phyloP scores from a whole-genome alignment of 495 filamentous ascomycete species.

The Xylaria venustula region DNA sequence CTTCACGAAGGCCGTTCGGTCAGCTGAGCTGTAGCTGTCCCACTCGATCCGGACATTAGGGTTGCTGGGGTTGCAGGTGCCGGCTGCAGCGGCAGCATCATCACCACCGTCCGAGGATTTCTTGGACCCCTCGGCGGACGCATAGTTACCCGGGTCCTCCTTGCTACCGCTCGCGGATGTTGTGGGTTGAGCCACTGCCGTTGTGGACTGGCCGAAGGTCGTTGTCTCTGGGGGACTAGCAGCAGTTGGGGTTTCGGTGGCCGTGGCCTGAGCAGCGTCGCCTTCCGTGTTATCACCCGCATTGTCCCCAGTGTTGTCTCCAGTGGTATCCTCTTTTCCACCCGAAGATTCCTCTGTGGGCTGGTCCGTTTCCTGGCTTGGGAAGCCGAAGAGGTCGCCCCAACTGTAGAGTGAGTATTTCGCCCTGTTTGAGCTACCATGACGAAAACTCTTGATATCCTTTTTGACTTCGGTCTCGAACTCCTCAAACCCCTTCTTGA shows the following conservation, averaged over 20 bases:
- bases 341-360: not conserved
- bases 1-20: slow-evolving; percentile 30
- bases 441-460: too few relatives aligned
- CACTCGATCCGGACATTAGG: slow-evolving; percentile 32
- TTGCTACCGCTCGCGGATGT: too few relatives aligned
- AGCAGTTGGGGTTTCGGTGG: too few relatives aligned
- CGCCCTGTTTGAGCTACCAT: not conserved
- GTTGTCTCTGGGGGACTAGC: too few relatives aligned
- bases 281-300: too few relatives aligned
- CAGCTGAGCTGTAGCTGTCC: slow-evolving; percentile 25
- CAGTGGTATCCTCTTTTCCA: not conserved
- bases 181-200: too few relatives aligned
- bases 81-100: not conserved
- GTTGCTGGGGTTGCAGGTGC: slow-evolving; percentile 26
- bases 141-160: too few relatives aligned
- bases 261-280: too few relatives aligned
- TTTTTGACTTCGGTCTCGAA: not conserved
- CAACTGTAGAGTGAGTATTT: not conserved
- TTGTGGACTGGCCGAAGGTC: too few relatives aligned
- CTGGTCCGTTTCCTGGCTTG: not conserved
- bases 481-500: not conserved
- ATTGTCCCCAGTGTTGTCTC: not conserved
- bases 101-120: not conserved
- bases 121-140: too few relatives aligned
- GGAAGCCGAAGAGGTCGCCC: not conserved